A percentile compares a stretch with the other conserved stretches of the same genome.
Conservation (phyloP, 441 rosid genomes). For the Populus hybrid region DNA sequence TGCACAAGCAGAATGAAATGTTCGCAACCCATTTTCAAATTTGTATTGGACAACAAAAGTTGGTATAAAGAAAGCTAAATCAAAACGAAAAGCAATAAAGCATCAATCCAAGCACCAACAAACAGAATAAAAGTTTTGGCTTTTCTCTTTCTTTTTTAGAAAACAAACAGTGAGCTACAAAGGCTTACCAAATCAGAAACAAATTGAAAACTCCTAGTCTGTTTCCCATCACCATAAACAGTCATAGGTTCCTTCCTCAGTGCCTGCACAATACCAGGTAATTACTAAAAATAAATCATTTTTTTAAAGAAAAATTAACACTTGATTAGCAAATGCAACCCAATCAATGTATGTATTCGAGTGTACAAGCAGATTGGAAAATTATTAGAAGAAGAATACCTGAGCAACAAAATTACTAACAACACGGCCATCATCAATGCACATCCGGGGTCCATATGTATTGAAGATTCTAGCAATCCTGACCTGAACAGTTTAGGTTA, state of each 20-base stretch:
- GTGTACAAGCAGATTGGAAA: not conserved
- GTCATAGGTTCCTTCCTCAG: conserved; percentile 91
- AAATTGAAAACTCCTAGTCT: conserved; percentile 94
- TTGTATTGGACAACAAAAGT: not conserved
- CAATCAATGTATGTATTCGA: too few species aligned
- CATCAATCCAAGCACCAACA: not conserved
- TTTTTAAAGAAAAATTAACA: not conserved
- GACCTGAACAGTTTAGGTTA: conserved; percentile 40
- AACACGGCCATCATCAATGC: conserved; percentile 92
- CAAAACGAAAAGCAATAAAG: not conserved
- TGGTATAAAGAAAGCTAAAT: not conserved
- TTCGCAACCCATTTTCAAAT: not conserved
- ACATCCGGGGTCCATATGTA: conserved; percentile 93
- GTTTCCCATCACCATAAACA: conserved; percentile 95
- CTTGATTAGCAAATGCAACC: not conserved
- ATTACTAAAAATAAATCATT: conserved; percentile 7
- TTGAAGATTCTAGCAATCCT: conserved; percentile 91
- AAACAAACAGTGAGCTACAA: not conserved
- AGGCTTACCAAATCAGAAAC: conserved; percentile 83
- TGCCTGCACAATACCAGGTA: conserved; percentile 49
- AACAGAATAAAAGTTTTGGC: not conserved
- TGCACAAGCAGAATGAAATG: not conserved
- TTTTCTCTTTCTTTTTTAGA: not conserved
- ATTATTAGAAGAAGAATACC: conserved; percentile 29
- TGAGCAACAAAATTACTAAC: conserved; percentile 96